Percentiles rank a stretch among this genome's conserved stretches.
phyloP scores from a whole-genome alignment of 2,329 filamentous ascomycete genomes.

The Sclerotinia borealis region DNA sequence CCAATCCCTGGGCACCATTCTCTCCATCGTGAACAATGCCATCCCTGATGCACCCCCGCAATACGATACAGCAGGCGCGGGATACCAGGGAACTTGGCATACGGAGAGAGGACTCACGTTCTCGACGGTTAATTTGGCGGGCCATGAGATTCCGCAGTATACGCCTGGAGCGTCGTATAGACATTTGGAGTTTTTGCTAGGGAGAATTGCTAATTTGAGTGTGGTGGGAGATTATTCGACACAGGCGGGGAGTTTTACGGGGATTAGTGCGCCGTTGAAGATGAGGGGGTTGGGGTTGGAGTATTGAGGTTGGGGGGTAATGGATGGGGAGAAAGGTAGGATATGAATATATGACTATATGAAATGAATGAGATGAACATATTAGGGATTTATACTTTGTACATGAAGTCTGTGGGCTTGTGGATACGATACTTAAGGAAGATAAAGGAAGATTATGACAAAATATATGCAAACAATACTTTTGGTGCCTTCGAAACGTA shows the following conservation, averaged over 20 bases:
- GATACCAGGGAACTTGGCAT: conserved; percentile 44
- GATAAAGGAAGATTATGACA: neutral
- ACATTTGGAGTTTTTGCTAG: conserved; percentile 56
- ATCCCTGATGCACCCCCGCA: conserved; percentile 16
- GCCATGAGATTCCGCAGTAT: conserved; percentile 52
- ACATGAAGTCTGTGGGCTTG: neutral
- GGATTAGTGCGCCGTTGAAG: conserved; percentile 14
- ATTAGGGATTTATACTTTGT: too few species aligned
- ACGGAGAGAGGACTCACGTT: conserved; percentile 60
- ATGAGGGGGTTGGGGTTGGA: neutral
- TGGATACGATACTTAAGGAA: neutral
- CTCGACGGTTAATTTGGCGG: conserved; percentile 46
- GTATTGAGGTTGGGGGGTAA: neutral
- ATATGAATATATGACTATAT: neutral
- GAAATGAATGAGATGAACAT: too few species aligned
- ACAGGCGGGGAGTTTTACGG: conserved; percentile 25
- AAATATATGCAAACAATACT: neutral
- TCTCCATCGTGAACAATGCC: conserved; percentile 17
- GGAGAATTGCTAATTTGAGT: conserved; percentile 45
- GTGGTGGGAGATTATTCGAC: conserved; percentile 28
- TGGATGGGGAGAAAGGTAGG: neutral
- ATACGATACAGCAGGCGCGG: conserved; percentile 27
- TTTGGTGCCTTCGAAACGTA: neutral
- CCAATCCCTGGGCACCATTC: conserved; percentile 47
- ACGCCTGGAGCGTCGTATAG: conserved; percentile 51